These are phyloP conservation scores for Pinus albicaulis DNA, from an alignment of 75 land plant genomes.

Conservation along the genomic window DNA sequence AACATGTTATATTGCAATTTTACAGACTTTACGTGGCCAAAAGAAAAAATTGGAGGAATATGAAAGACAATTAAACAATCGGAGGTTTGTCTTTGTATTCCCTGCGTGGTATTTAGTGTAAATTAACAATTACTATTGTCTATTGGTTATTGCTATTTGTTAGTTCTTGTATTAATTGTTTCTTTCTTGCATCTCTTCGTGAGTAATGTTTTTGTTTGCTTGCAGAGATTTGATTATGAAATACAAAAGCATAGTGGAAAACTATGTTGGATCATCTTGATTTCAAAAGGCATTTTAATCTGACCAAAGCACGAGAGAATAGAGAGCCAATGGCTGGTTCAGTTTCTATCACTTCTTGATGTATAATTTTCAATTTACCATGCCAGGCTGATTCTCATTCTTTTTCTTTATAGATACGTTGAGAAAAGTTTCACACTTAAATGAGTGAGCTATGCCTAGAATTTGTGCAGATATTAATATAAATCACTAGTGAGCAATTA, in stretches of 20 bases:
- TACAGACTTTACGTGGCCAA: slow-evolving; percentile 8
- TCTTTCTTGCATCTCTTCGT: background rate
- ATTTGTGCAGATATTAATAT: too few species aligned
- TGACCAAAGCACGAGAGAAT: background rate
- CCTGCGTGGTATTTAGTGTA: background rate
- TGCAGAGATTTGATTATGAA: slow-evolving; percentile 3
- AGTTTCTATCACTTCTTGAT: background rate
- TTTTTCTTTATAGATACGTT: background rate
- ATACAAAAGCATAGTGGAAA: background rate
- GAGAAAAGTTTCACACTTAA: background rate
- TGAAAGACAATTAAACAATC: slow-evolving; percentile 8
- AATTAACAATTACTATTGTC: background rate
- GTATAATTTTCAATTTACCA: background rate
- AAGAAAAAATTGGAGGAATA: slow-evolving; percentile 5
- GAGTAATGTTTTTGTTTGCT: background rate
- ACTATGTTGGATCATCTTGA: slow-evolving; percentile 2
- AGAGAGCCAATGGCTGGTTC: background rate
- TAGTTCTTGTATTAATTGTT: background rate
- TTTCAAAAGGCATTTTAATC: background rate
- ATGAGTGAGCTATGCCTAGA: too few species aligned
- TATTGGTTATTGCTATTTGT: background rate
- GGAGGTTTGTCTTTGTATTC: slow-evolving; percentile 4
- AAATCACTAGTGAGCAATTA: too few species aligned
- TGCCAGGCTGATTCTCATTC: background rate
- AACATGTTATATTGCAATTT: background rate